A percentile compares a stretch with the other conserved stretches of the same genome.
These are phyloP conservation scores for Knufia fluminis DNA, from an alignment of 2,329 filamentous ascomycete genomes.

Conservation along the genomic window DNA sequence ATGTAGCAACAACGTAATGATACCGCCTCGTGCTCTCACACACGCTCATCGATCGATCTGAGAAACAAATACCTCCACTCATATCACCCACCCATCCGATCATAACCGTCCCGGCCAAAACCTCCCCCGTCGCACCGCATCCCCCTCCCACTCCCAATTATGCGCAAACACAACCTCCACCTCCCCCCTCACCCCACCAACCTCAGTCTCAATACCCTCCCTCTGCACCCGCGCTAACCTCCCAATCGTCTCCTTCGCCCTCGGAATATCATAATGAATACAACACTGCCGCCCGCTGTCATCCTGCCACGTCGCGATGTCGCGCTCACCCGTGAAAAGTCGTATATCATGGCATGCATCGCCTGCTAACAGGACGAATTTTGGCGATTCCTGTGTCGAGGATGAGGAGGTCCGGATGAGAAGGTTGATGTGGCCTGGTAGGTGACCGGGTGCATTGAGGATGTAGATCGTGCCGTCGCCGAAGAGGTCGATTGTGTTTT, in stretches of 20 bases:
- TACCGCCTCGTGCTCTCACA: no score
- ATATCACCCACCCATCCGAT: no score
- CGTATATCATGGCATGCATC: constrained; percentile 28
- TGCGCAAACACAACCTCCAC: constrained; percentile 29
- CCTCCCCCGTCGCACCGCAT: constrained; percentile 13
- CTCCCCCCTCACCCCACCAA: constrained; percentile 4
- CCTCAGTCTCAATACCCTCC: constrained; percentile 13
- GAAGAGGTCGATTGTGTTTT: constrained; percentile 26
- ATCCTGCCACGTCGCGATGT: constrained; percentile 26
- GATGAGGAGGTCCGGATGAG: constrained; percentile 20
- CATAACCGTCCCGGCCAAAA: constrained; percentile 14
- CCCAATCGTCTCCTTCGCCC: constrained; percentile 23
- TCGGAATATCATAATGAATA: constrained; percentile 24
- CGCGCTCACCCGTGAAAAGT: constrained; percentile 24
- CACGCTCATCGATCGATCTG: no score
- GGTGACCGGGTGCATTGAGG: constrained; percentile 27
- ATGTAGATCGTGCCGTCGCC: constrained; percentile 25
- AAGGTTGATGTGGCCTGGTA: constrained; percentile 28
- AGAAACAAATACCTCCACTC: no score
- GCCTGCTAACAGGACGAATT: constrained; percentile 26
- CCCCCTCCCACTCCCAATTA: constrained; percentile 26
- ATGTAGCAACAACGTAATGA: no score
- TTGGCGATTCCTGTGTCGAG: constrained; percentile 9
- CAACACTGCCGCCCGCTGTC: constrained; percentile 23
- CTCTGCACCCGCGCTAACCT: constrained; percentile 14